These are phyloP conservation scores for Xerocomellus amylosporus DNA, from an alignment of 768 basidiomycete species.

Conservation along the genomic window DNA sequence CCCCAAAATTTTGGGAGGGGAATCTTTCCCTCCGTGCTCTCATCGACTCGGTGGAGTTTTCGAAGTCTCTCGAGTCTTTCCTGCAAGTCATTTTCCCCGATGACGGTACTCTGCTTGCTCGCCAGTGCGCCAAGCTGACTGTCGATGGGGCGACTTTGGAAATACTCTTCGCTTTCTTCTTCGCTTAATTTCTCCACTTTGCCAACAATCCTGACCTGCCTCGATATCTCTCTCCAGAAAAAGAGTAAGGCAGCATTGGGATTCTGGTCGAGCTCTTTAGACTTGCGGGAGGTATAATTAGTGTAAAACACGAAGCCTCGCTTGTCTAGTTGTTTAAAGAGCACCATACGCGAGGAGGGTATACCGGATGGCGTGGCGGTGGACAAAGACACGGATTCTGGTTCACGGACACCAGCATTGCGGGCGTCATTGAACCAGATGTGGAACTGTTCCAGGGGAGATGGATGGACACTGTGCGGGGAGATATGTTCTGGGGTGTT, in stretches of 20 bases:
- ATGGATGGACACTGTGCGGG: slow-evolving; percentile 55
- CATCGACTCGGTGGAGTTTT: slow-evolving; percentile 53
- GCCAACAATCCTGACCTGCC: slow-evolving; percentile 82
- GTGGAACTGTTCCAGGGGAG: slow-evolving; percentile 84
- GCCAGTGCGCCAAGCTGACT: slow-evolving; percentile 93
- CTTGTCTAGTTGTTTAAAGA: slow-evolving; percentile 86
- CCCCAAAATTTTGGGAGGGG: slow-evolving; percentile 93
- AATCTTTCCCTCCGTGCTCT: slow-evolving; percentile 44
- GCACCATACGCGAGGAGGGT: slow-evolving; percentile 85
- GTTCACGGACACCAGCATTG: slow-evolving; percentile 65
- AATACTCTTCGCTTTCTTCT: slow-evolving; percentile 82
- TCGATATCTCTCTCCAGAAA: slow-evolving; percentile 86
- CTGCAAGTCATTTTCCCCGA: slow-evolving; percentile 69
- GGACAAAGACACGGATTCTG: slow-evolving; percentile 86
- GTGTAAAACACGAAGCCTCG: slow-evolving; percentile 96
- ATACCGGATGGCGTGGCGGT: slow-evolving; percentile 69
- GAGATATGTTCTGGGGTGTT: slow-evolving; percentile 60
- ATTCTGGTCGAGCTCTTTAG: slow-evolving; percentile 70
- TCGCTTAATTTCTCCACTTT: slow-evolving; percentile 71
- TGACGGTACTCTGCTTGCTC: slow-evolving; percentile 79
- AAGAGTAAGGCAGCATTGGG: slow-evolving; percentile 81
- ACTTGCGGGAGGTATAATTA: slow-evolving; percentile 94
- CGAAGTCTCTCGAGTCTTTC: slow-evolving; percentile 56
- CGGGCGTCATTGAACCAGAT: slow-evolving; percentile 76
- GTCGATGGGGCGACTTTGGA: slow-evolving; percentile 73